Base-by-base conservation (phyloP, 352 stramenopile genomes). In the Pythium aquatile region DNA sequence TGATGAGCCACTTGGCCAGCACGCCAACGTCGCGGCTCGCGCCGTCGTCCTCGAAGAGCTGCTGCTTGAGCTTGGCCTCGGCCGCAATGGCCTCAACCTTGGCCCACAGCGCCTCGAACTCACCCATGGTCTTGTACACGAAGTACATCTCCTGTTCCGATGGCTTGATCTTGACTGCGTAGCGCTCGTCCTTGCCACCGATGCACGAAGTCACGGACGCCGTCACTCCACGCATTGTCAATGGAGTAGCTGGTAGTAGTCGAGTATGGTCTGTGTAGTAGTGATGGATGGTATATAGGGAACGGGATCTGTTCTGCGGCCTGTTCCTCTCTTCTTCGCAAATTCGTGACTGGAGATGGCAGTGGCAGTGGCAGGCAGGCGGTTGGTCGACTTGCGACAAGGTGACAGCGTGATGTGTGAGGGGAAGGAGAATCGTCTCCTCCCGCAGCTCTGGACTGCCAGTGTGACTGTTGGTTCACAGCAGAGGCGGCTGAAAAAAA, bases 201-300 rank as follows among this genome's bases (percentile, higher is more conserved):
- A 93, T 87, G 59, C 85, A 93, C 14, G 83, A 90, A 53, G 85
- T 93, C 17, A 93, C 79, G 14, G 73, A 79, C 20, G 85, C 85
- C 55, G 68, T 66, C n/a, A 93, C 58, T 70, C 79, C 78, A 32
- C 82, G 75, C 85, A 93, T 91, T 51, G 69, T 72, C 64, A 71
- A 78, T 9, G 5, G 10, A 33, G 13, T 53, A 32, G 13, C 32
- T 24, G 20, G 20, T 24, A 24, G 28, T 49, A n/a, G 3, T 51
- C 33, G 24, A 35, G 29, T 63, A 29, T 46, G 24, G 58, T 28
- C 8, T 65, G 40, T 16, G 32, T 49, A 47, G 32, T 51, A 40
- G n/a, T 32, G 28, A 52, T 42, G 44, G 67, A 49, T 48, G 40
- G 30, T 39, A 26, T 35, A 29, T 11, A 37, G 44, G 20, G 5